phyloP scores from a whole-genome alignment of 495 filamentous ascomycete genomes.

The Trichodelitschia bisporula region DNA sequence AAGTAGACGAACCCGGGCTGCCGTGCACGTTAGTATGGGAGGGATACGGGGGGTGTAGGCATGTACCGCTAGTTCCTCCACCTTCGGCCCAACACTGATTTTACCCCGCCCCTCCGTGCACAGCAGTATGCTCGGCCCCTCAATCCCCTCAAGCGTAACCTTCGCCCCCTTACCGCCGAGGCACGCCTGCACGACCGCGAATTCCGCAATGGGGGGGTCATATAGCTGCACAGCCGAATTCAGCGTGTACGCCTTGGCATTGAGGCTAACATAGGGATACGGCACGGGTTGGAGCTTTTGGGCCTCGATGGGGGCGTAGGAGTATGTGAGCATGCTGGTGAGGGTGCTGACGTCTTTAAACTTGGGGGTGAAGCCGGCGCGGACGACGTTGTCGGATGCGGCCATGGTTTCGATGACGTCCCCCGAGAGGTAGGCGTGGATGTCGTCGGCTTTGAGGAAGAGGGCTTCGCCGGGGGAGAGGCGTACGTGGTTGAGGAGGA shows the following conservation, averaged over 20 bases:
- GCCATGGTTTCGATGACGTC: slow-evolving; percentile 99
- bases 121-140: slow-evolving; percentile 78
- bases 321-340: slow-evolving; percentile 83
- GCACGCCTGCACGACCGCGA: slow-evolving; percentile 65
- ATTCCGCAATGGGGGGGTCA: slow-evolving; percentile 92
- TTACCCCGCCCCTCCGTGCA: slow-evolving; percentile 61
- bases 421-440: slow-evolving; percentile 87
- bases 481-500: slow-evolving; percentile 63
- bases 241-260: slow-evolving; percentile 51
- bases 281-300: slow-evolving; percentile 75
- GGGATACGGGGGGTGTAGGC: too few relatives aligned
- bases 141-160: slow-evolving; percentile 64
- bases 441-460: slow-evolving; percentile 88
- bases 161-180: slow-evolving; percentile 47
- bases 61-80: slow-evolving; percentile 44
- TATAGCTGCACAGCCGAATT: slow-evolving; percentile 48
- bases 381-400: slow-evolving; percentile 88
- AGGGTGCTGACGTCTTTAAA: slow-evolving; percentile 89
- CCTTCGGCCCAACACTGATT: slow-evolving; percentile 58
- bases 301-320: slow-evolving; percentile 73
- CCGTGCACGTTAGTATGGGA: too few relatives aligned
- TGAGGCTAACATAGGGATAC: slow-evolving; percentile 63
- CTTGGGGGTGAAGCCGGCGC: slow-evolving; percentile 91
- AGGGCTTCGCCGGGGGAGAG: slow-evolving; percentile 76
- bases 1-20: slow-evolving; percentile 87